Evolutionary conservation across 148 eudicot genomes (phyloP).

Genomic region (Rhododendron kiyosumense): DNA sequence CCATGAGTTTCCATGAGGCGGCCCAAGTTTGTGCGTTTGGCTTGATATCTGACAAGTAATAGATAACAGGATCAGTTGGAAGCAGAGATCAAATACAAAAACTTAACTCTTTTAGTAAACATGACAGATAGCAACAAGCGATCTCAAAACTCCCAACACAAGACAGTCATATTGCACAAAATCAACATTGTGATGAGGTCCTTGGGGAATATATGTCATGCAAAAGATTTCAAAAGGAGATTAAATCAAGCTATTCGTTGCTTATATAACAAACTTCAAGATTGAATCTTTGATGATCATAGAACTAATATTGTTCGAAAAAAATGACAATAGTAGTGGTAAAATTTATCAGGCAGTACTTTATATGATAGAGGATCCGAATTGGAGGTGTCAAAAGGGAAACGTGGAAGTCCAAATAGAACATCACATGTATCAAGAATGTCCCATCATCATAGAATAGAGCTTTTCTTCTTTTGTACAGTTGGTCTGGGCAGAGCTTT

Average conservation of each 20-base stretch:
- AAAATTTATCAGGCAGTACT: not conserved
- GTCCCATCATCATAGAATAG: not conserved
- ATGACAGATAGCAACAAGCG: not conserved
- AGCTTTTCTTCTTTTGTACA: not conserved
- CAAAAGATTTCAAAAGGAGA: not conserved
- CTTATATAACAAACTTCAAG: not conserved
- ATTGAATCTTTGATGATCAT: not conserved
- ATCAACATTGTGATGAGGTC: not conserved
- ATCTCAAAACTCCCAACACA: not conserved
- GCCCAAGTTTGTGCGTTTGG: conserved; percentile 65
- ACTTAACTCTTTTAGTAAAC: not conserved
- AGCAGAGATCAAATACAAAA: not conserved
- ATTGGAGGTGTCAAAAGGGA: not conserved
- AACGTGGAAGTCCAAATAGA: not conserved
- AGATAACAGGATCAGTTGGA: not conserved
- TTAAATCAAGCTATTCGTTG: not conserved
- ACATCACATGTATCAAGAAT: not conserved
- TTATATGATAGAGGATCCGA: not conserved
- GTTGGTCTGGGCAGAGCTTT: not conserved
- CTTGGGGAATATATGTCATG: not conserved
- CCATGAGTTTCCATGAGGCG: conserved; percentile 73
- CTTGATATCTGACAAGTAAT: conserved; percentile 36
- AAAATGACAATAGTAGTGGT: not conserved
- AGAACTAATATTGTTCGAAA: not conserved
- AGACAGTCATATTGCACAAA: not conserved